Percentiles rank a stretch among this genome's conserved stretches.
phyloP scores from a whole-genome alignment of 345 rosid genomes.

The Geranium brycei region DNA sequence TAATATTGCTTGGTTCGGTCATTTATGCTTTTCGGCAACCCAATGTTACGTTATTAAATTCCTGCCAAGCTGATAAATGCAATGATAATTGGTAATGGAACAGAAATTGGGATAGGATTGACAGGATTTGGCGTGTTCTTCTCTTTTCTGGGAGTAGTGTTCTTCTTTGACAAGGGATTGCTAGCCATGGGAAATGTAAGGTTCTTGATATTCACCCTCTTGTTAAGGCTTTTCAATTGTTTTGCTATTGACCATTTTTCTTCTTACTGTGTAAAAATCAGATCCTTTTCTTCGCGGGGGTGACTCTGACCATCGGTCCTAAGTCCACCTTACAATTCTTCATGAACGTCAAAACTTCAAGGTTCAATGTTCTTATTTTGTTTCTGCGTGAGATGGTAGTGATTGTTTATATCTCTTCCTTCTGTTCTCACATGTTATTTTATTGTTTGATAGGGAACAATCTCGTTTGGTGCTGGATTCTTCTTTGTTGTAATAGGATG shows the following conservation, averaged over 20 bases:
- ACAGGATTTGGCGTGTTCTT: slow-evolving; percentile 92
- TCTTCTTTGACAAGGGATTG: slow-evolving; percentile 87
- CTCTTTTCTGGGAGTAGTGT: slow-evolving; percentile 67
- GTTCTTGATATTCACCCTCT: not conserved
- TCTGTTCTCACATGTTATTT: not conserved
- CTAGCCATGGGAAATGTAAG: slow-evolving; percentile 98
- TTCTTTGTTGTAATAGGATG: slow-evolving; percentile 77
- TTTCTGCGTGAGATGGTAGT: not conserved
- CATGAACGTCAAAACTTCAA: slow-evolving; percentile 67
- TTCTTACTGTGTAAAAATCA: slow-evolving; percentile 15
- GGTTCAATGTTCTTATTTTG: slow-evolving; percentile 23
- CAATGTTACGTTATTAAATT: not conserved
- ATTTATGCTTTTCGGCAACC: no score
- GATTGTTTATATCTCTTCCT: not conserved
- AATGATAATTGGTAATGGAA: slow-evolving; percentile 11
- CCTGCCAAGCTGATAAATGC: not conserved
- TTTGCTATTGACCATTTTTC: slow-evolving; percentile 1
- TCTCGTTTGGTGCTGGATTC: slow-evolving; percentile 85
- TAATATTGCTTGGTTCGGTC: no score
- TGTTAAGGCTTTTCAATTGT: not conserved
- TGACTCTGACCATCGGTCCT: slow-evolving; percentile 78
- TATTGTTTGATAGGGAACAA: slow-evolving; percentile 52
- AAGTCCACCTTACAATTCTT: slow-evolving; percentile 89
- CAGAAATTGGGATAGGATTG: slow-evolving; percentile 92
- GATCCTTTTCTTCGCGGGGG: slow-evolving; percentile 89